Evolutionary conservation across 331 rosid species (phyloP).

Genomic region (Prunus yedoensis): DNA sequence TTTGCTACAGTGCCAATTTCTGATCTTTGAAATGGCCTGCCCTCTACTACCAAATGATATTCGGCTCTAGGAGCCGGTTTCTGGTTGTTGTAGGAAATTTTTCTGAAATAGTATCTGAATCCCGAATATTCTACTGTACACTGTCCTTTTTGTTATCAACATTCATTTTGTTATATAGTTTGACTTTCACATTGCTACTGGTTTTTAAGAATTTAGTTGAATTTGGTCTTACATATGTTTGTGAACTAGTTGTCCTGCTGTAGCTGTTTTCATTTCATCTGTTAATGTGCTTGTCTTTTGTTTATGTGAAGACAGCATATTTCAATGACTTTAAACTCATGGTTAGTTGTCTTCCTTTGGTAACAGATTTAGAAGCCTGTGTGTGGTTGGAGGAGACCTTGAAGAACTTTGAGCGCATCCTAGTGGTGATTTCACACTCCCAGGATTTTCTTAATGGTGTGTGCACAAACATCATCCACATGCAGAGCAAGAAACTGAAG

Average conservation of each 20-base stretch:
- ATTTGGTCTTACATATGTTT: background rate
- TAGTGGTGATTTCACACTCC: constrained; percentile 95
- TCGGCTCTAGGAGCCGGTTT: too few relatives aligned
- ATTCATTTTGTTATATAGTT: too few relatives aligned
- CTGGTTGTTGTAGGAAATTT: background rate
- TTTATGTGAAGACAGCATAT: too few relatives aligned
- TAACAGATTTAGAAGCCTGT: constrained; percentile 95
- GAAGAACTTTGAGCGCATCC: constrained; percentile 87
- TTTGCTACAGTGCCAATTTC: too few relatives aligned
- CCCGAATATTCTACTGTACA: too few relatives aligned
- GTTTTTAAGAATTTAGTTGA: background rate
- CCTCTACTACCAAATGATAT: background rate
- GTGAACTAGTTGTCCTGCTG: background rate
- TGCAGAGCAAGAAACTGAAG: constrained; percentile 88
- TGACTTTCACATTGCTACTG: background rate
- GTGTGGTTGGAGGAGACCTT: constrained; percentile 97
- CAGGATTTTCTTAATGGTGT: constrained; percentile 98
- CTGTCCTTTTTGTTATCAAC: too few relatives aligned
- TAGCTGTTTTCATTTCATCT: background rate
- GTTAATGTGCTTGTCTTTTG: background rate
- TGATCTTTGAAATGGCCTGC: background rate
- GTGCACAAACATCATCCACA: constrained; percentile 97
- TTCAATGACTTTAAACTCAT: background rate
- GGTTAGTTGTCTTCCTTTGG: background rate
- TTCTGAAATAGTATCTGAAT: too few relatives aligned